A percentile compares a stretch with the other conserved stretches of the same genome.
phyloP scores from a whole-genome alignment of 1,284 basidiomycete species.

The Cryptococcus deneoformans region DNA sequence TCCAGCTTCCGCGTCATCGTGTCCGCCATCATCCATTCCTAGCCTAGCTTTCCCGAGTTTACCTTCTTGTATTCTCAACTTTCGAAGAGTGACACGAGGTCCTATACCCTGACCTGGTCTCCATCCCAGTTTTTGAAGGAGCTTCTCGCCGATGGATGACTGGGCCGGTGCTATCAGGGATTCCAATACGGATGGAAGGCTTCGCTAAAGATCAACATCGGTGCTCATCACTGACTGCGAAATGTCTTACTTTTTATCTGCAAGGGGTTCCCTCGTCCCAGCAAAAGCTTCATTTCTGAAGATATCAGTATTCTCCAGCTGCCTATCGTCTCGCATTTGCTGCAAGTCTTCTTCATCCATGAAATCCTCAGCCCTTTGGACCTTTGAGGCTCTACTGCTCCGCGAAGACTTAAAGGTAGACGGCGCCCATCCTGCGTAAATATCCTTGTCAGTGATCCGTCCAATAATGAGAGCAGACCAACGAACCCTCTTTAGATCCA shows the following conservation, averaged over 20 bases:
- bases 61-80: conserved; percentile 68
- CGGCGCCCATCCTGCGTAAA: conserved; percentile 79
- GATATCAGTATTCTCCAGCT: conserved; percentile 58
- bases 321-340: conserved; percentile 67
- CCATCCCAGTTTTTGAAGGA: conserved; percentile 96
- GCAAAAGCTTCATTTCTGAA: conserved; percentile 62
- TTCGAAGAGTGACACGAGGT: conserved; percentile 75
- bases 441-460: background rate
- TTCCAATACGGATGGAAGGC: conserved; percentile 55
- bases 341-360: conserved; percentile 99
- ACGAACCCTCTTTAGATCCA: conserved; percentile 86
- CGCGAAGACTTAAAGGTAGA: conserved; percentile 86
- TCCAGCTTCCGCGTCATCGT: conserved; percentile 69
- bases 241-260: conserved; percentile 21
- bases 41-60: conserved; percentile 45
- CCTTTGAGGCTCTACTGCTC: conserved; percentile 61
- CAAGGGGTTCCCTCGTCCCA: conserved; percentile 57
- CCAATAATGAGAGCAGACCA: background rate
- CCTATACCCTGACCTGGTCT: conserved; percentile 87
- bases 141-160: conserved; percentile 66
- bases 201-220: conserved; percentile 22
- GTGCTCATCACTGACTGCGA: background rate
- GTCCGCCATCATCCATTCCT: conserved; percentile 50
- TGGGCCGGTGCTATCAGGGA: conserved; percentile 48
- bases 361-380: conserved; percentile 77